These are phyloP conservation scores for Ophiostoma piceae DNA, from an alignment of 2,329 filamentous ascomycete genomes.

Conservation along the genomic window DNA sequence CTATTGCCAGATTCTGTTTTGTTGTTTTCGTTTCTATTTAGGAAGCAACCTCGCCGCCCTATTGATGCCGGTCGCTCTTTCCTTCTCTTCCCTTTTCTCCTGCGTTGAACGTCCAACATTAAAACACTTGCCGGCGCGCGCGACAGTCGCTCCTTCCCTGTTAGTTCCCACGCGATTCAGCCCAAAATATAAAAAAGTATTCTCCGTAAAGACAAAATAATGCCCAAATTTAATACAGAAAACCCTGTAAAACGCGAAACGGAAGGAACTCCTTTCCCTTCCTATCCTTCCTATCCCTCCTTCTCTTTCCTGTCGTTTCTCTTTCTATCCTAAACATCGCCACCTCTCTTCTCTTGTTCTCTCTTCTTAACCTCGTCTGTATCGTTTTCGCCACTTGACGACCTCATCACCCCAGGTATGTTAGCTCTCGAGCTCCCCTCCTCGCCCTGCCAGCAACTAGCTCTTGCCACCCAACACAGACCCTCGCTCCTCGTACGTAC, in stretches of 20 bases:
- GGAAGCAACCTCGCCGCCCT: neutral
- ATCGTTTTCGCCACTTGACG: neutral
- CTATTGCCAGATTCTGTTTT: neutral
- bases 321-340: neutral
- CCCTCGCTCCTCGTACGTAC: neutral
- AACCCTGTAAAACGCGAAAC: neutral
- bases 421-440: neutral
- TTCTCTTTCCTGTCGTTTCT: constrained; percentile 22
- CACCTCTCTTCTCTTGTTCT: neutral
- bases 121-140: neutral
- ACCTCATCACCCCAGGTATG: neutral
- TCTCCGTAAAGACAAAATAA: neutral
- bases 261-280: neutral
- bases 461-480: neutral
- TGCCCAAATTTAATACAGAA: neutral
- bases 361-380: neutral
- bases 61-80: neutral
- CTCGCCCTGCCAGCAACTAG: neutral
- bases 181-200: neutral
- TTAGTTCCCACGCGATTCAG: neutral
- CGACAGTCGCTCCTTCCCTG: neutral
- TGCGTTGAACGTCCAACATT: neutral
- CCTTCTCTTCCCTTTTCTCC: neutral
- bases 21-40: neutral
- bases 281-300: too few species aligned